Evolutionary conservation across 345 rosid genomes (phyloP), one percentile per base, ranked within the genome.

Genomic region (Rhizophora mangle): DNA sequence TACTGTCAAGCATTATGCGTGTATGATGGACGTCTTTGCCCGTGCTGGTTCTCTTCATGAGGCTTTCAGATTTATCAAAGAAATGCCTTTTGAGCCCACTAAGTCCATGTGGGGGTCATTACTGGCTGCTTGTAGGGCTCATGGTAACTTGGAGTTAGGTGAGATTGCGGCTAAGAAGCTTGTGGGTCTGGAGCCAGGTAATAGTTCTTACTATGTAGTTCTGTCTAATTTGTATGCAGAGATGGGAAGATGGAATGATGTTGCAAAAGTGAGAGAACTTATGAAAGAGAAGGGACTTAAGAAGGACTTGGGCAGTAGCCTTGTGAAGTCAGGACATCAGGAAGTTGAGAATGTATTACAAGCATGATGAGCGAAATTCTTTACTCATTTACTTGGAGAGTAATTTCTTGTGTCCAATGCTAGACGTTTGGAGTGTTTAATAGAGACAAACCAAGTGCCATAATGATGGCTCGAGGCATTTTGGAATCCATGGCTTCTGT

Each of bases 101-200:
- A 84, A 79, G 70, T 72, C 84, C 52, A 85, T 87, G 79, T 76
- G 88, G 81, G 87, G 84, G 43, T 84, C 88, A 6, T 70, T 87
- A 72, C 68, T 87, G 62, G 52, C 60, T 47, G 79, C 81, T 43
- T 82, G 81, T 68, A 84, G 81, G 68, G 75, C 63, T 61, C 71
- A 55, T 77, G 80, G 75, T 13, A 83, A 72, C 60, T 74, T 82
- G 73, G 86, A 83, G 31, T 61, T 83, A 71, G 69, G 83, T 67
- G 88, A 81, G 75, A 68, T 80, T 29, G 84, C 74, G 2, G 83
- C 79, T 0, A 84, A 69, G 72, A 85, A 83, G 76, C 87, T 85
- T 64, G 67, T 81, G 18, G 89, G 82, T 49, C 21, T 85, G 79
- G 84, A 82, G 74, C 88, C 89, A 8, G 82, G 53, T 31, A 85